These are phyloP conservation scores for Phycomyces blakesleeanus DNA, from an alignment of 192 early-diverging fungal species.

Conservation along the genomic window DNA sequence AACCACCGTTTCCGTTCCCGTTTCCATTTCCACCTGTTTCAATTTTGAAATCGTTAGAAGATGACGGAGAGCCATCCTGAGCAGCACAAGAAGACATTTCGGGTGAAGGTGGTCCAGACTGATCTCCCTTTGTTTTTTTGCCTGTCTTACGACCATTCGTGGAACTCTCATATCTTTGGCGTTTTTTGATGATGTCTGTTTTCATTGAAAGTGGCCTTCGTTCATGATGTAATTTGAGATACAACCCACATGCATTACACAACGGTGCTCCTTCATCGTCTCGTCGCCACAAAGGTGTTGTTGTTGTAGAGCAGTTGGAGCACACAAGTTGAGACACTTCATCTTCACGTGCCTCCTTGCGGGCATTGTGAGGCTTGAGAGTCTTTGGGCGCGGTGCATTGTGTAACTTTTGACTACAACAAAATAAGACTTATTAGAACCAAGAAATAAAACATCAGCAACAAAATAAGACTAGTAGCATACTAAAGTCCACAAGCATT, in stretches of 20 bases:
- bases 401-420: conserved; percentile 71
- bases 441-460: not conserved
- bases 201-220: conserved; percentile 28
- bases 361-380: conserved; percentile 71
- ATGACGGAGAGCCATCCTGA: not conserved
- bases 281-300: conserved; percentile 91
- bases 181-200: conserved; percentile 30
- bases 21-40: no score
- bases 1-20: no score
- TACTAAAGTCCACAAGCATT: conserved; percentile 97
- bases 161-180: conserved; percentile 29
- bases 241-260: conserved; percentile 54
- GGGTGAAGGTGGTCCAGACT: conserved; percentile 1
- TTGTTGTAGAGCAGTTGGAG: conserved; percentile 73
- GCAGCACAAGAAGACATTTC: not conserved
- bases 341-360: conserved; percentile 45
- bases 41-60: not conserved
- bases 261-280: conserved; percentile 52
- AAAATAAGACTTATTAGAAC: not conserved
- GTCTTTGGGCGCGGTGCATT: conserved; percentile 75
- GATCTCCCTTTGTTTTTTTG: not conserved
- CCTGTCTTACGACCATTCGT: not conserved
- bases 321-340: conserved; percentile 47
- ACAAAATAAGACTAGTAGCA: conserved; percentile 10
- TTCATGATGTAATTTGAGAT: conserved; percentile 33